Conservation (phyloP, 108 stramenopile genomes). For the Nitzschia sp. region DNA sequence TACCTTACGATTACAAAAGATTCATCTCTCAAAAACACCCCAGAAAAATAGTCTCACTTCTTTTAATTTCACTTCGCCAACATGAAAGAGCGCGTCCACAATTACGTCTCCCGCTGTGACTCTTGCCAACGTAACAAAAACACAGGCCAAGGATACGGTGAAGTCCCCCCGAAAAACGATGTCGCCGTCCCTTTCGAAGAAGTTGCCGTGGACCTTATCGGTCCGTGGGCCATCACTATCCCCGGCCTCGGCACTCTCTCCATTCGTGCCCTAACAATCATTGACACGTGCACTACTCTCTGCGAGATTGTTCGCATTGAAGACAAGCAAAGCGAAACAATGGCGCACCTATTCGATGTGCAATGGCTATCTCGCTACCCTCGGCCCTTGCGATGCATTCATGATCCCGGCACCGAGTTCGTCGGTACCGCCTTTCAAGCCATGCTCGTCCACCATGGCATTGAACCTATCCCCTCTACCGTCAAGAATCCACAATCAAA, state of each 20-base stretch:
- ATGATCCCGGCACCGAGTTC: conserved; percentile 39
- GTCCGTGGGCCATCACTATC: conserved; percentile 40
- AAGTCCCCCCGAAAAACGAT: conserved; percentile 2
- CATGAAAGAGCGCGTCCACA: too few relatives aligned
- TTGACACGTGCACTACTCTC: conserved; percentile 33
- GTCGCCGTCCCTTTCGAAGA: conserved; percentile 16
- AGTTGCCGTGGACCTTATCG: conserved; percentile 38
- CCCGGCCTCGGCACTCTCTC: not conserved
- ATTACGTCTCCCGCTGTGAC: too few relatives aligned
- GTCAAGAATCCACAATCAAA: conserved; percentile 42
- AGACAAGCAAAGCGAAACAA: conserved; percentile 13
- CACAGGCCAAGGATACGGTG: not conserved
- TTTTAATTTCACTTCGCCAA: too few relatives aligned
- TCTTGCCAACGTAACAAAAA: conserved; percentile 10
- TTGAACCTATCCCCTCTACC: conserved; percentile 21
- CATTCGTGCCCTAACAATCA: conserved; percentile 36
- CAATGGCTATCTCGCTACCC: conserved; percentile 40
- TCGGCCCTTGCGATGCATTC: conserved; percentile 16
- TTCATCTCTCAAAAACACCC: too few relatives aligned
- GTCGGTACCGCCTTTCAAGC: conserved; percentile 31
- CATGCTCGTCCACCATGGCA: not conserved
- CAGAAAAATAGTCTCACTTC: too few relatives aligned
- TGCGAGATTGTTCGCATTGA: conserved; percentile 29
- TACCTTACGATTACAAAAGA: too few relatives aligned
- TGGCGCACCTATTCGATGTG: conserved; percentile 5